Evolutionary conservation across 331 rosid genomes (phyloP), one percentile per base, ranked within the genome.

Genomic region (Malus hybrid): DNA sequence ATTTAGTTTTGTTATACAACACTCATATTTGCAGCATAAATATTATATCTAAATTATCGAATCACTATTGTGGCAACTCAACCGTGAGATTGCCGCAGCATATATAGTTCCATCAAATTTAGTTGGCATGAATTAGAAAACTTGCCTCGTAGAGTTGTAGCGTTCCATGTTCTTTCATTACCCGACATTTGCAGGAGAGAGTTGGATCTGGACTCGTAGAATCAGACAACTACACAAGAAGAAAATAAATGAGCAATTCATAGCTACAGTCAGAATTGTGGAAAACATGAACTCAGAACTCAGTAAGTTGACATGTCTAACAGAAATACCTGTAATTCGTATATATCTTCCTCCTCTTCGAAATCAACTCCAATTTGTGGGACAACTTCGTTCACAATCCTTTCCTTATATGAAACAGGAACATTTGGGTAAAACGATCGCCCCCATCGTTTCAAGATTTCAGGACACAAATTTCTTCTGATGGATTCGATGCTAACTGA

Each of bases 121-220:
- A 31, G 55, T n/a, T 65, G 10, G 54, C 57, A 55, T 28, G 12
- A 69, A 74, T 10, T n/a, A 67, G 31, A 72, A 74, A 62, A 77
- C 77, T 44, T 76, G 72, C 93, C 91, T 83, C 81, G 76, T 78
- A 75, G 28, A 89, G 67, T 70, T 81, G 65, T 69, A 89, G 88
- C 46, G 42, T 83, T 48, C 77, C 77, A 61, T 15, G 67, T 69
- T 83, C 80, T 39, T 78, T 75, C 29, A 76, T 28, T 36, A 72
- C 82, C 14, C 55, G 75, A 76, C 90, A 87, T 71, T 78, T 85
- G 80, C 88, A 87, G 31, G 69, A n/a, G 72, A 87, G 27, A 32
- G 56, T 67, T 46, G 75, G 46, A 67, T 63, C 72, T 71, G 85
- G 85, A 10, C 67, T 67, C 46, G 46, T 57, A 14, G 80, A 34